Conservation (phyloP, 2,329 filamentous ascomycete species). For the Nemania diffusa region DNA sequence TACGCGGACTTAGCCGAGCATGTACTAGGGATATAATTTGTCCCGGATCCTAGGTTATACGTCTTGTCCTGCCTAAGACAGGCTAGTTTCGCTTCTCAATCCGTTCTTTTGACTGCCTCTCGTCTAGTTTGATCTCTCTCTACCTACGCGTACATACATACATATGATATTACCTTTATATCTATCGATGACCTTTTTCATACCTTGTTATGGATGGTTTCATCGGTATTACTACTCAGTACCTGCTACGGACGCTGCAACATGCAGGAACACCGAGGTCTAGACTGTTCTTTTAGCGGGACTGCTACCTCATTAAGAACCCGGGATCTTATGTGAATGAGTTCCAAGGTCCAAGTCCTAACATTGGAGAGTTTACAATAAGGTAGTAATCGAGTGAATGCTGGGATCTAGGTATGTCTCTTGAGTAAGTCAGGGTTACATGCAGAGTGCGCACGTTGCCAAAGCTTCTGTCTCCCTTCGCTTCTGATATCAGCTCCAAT, state of each 20-base stretch:
- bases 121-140: background rate
- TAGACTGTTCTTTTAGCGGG: constrained; percentile 1
- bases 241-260: background rate
- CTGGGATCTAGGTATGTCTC: background rate
- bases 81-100: background rate
- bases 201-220: background rate
- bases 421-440: constrained; percentile 3
- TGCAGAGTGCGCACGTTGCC: constrained; percentile 11
- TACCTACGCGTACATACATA: no score
- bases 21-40: background rate
- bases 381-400: no score
- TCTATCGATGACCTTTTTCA: background rate
- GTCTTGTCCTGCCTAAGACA: background rate
- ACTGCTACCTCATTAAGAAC: constrained; percentile 7
- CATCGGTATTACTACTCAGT: constrained; percentile 7
- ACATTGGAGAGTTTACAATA: background rate
- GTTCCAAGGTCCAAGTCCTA: no score
- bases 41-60: background rate
- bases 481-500: background rate
- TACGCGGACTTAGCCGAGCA: background rate
- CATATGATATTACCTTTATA: background rate
- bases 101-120: background rate
- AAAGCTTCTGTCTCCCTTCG: background rate
- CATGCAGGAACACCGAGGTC: constrained; percentile 15
- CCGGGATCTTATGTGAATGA: background rate